These are phyloP conservation scores for Antrodiella citrinella DNA, from an alignment of 768 basidiomycete genomes.

Conservation along the genomic window DNA sequence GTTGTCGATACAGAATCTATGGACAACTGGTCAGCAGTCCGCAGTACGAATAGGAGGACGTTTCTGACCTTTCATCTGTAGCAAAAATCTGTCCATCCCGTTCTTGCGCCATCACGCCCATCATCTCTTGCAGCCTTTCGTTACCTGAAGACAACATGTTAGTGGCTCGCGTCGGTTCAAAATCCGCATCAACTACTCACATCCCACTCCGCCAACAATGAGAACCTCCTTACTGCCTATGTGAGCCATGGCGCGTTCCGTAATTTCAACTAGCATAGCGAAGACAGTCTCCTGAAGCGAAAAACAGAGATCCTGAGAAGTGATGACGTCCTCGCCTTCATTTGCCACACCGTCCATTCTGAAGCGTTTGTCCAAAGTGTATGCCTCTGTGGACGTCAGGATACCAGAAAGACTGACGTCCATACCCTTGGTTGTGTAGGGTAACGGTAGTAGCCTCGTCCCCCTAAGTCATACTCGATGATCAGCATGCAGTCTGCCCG, in stretches of 20 bases:
- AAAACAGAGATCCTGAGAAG: constrained; percentile 94
- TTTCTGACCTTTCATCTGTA: constrained; percentile 81
- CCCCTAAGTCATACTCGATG: constrained; percentile 47
- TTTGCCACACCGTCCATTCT: constrained; percentile 37
- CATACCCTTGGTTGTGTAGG: constrained; percentile 98
- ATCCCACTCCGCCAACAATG: constrained; percentile 99
- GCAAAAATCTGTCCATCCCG: constrained; percentile 86
- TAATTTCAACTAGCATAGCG: constrained; percentile 98
- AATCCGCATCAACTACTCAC: constrained; percentile 65
- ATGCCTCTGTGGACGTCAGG: constrained; percentile 79
- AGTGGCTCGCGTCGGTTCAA: constrained; percentile 1
- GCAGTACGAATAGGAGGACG: not conserved
- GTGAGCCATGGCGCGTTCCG: constrained; percentile 98
- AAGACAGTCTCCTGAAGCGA: constrained; percentile 95
- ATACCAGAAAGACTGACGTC: constrained; percentile 95
- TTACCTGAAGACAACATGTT: constrained; percentile 53
- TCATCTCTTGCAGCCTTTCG: constrained; percentile 93
- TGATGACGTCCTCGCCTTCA: constrained; percentile 65
- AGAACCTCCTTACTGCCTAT: constrained; percentile 93
- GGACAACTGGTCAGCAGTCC: not conserved
- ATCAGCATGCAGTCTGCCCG: not conserved
- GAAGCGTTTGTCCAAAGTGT: constrained; percentile 81
- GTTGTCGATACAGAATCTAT: constrained; percentile 96
- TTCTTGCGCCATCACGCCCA: constrained; percentile 94
- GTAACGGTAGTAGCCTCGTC: constrained; percentile 70